A percentile compares a stretch with the other conserved stretches of the same genome.
phyloP scores from a whole-genome alignment of 257 asterid genomes.

The Ocimum tenuiflorum region DNA sequence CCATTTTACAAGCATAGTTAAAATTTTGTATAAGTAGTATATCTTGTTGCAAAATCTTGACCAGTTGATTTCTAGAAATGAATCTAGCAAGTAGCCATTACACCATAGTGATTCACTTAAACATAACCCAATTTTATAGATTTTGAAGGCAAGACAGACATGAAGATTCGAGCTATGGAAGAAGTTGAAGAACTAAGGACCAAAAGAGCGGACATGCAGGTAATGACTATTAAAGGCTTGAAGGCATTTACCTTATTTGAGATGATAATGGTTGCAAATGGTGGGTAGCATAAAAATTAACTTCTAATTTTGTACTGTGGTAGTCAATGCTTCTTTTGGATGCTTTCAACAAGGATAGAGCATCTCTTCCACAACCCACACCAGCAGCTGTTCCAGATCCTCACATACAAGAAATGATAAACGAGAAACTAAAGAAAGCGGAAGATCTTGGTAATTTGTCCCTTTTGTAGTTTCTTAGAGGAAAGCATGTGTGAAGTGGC shows the following conservation, averaged over 20 bases:
- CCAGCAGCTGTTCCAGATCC: constrained; percentile 82
- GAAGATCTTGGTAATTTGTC: constrained; percentile 77
- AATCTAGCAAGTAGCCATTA: background rate
- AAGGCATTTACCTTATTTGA: background rate
- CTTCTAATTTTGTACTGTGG: constrained; percentile 16
- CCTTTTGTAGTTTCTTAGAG: background rate
- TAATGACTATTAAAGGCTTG: constrained; percentile 13
- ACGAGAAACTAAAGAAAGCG: constrained; percentile 87
- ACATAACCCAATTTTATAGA: constrained; percentile 35
- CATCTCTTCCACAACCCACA: constrained; percentile 73
- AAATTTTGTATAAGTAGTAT: too few species aligned
- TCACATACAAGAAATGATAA: constrained; percentile 80
- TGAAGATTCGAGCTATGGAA: constrained; percentile 82
- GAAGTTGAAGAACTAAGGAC: constrained; percentile 79
- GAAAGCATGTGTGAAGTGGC: too few species aligned
- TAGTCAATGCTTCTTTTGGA: constrained; percentile 93
- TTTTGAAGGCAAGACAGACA: constrained; percentile 89
- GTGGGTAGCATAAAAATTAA: background rate
- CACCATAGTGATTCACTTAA: background rate
- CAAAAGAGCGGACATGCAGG: constrained; percentile 93
- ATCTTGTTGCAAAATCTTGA: too few species aligned
- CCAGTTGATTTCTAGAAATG: too few species aligned
- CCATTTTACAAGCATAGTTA: too few species aligned
- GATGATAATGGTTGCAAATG: background rate
- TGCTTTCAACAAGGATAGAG: constrained; percentile 97